A percentile compares a stretch with the other conserved stretches of the same genome.
phyloP scores from a whole-genome alignment of 345 rosid genomes.

The Acer saccharum region DNA sequence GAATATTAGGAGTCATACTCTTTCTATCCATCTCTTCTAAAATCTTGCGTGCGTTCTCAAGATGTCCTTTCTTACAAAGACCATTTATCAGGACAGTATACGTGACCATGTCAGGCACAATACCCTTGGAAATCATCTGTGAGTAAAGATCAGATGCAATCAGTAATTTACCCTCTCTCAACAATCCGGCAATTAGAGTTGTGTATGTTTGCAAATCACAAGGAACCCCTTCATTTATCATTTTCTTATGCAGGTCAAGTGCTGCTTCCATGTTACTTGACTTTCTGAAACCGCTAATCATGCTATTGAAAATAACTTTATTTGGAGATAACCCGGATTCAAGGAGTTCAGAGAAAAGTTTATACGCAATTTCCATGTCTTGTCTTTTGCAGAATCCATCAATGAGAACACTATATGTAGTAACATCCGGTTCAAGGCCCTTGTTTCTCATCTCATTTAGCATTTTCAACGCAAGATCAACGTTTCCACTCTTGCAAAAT shows the following conservation, averaged over 20 bases:
- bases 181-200: slow-evolving; percentile 68
- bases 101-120: slow-evolving; percentile 53
- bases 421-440: slow-evolving; percentile 54
- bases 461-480: slow-evolving; percentile 56
- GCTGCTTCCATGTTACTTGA: slow-evolving; percentile 70
- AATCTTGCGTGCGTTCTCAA: slow-evolving; percentile 57
- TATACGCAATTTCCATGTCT: slow-evolving; percentile 57
- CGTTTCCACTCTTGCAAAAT: slow-evolving; percentile 47
- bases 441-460: slow-evolving; percentile 54
- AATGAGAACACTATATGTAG: slow-evolving; percentile 59
- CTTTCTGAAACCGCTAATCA: slow-evolving; percentile 70
- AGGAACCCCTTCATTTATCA: slow-evolving; percentile 57
- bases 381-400: slow-evolving; percentile 56
- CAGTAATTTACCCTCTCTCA: slow-evolving; percentile 58
- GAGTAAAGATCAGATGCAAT: slow-evolving; percentile 62
- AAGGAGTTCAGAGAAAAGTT: slow-evolving; percentile 60
- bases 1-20: slow-evolving; percentile 52
- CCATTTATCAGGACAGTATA: slow-evolving; percentile 60
- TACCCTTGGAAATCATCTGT: slow-evolving; percentile 64
- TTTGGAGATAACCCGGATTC: slow-evolving; percentile 67
- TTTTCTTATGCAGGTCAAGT: slow-evolving; percentile 52
- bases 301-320: slow-evolving; percentile 48
- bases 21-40: slow-evolving; percentile 66
- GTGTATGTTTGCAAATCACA: slow-evolving; percentile 64
- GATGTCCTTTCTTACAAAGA: slow-evolving; percentile 55